Evolutionary conservation across 2,329 filamentous ascomycete species (phyloP), one percentile per base, ranked within the genome.

Genomic region (Cryoendolithus antarcticus): DNA sequence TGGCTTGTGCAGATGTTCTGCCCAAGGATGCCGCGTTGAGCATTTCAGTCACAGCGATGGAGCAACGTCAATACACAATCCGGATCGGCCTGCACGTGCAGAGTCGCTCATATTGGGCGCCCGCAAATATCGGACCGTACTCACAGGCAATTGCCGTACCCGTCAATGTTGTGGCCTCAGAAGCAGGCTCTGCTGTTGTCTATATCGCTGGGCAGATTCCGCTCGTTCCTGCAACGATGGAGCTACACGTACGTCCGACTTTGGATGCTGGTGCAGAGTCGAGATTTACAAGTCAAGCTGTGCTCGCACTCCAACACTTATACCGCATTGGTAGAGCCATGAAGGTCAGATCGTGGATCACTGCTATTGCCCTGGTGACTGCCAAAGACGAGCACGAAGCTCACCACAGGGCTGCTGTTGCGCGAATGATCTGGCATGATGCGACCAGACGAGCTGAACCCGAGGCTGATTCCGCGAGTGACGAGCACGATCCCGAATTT

Each of bases 111-210:
- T 96, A 96, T 67, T 98, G 91, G 91, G 91, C 91, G 0, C 91
- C 91, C 0, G 89, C 91, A 12, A 96, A 96, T 55, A 96, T 98
- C 39, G 91, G 91, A 0, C 91, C 91, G 0, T 96, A 96, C 61
- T 95, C 88, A 40, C 91, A 98, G 63, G 86, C 86, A 3, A 77
- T 91, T 36, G 69, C 72, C 2, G 62, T 75, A 8, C 66, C 66
- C 13, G 13, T 33, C 10, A 54, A 55, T 8, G 38, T 46, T 28
- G 9, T 21, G 29, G 36, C 44, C 34, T 9, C 28, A 15, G 32
- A 27, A 32, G 55, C 46, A 32, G 30, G 49, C 55, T 32, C 30
- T n/a, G 9, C 42, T 4, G 6, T 73, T 7, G 66, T 89, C 10
- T 78, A 77, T 39, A 70, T 95, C 29, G 88, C 91, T 0, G 91